Evolutionary conservation across 345 rosid species (phyloP), one percentile per base, ranked within the genome.

Genomic region (Sapria himalayana): DNA sequence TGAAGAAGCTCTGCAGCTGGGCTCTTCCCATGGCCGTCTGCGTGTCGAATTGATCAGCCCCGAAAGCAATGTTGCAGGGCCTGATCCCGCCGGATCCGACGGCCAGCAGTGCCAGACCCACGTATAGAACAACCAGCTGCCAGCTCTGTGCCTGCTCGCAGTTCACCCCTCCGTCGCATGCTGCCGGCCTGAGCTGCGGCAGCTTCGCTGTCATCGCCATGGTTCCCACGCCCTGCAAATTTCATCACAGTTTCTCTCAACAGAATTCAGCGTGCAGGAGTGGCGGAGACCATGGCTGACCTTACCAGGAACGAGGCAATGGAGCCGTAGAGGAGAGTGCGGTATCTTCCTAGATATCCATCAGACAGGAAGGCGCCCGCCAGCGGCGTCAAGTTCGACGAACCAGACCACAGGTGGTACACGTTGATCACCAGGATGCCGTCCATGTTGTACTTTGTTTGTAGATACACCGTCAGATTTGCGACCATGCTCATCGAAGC

Each of bases 21-120:
- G 60, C 41, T 45, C 55, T 60, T 34, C 81, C 81, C n/a, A 64
- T 61, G 3, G 50, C 52, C 1, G 78, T 77, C 9, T 15, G 39
- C 9, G 70, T 59, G 47, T 76, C 70, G 21, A 81, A 76, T 50
- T 77, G 84, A 52, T 77, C 93, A 1, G 89, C 82, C 12, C 93
- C 93, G 14, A 77, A 81, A 1, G 84, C 70, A n/a, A 81, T 77
- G 58, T 74, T 71, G 55, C 85, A 74, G 13, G 93, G 85, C 50
- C 85, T 55, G 7, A 76, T 63, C 10, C 73, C 78, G 5, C 93
- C 76, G 1, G 84, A 78, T 41, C 89, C 89, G 1, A 81, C 50
- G 29, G 74, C 66, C 20, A 77, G 48, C 49, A 74, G 46, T 14
- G 48, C 69, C 3, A 81, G 76, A 25, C 73, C 61, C 0, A 44